phyloP scores from a whole-genome alignment of 345 rosid species.

The Citrus reticulata region DNA sequence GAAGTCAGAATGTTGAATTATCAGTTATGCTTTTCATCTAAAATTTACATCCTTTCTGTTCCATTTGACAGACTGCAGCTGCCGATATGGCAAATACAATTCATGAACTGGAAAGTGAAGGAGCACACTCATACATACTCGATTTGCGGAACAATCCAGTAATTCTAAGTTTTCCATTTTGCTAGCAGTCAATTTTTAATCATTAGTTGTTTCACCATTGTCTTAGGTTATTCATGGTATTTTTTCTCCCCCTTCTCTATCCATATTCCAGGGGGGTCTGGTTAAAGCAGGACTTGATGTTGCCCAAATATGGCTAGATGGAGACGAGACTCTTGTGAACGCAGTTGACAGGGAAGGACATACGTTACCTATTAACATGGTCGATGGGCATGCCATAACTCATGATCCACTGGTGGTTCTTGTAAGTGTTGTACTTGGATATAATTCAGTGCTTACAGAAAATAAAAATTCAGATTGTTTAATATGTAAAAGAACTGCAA shows the following conservation, averaged over 20 bases:
- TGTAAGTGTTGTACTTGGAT: conserved; percentile 39
- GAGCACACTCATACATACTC: conserved; percentile 75
- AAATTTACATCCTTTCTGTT: not conserved
- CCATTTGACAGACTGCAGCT: conserved; percentile 65
- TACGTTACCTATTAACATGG: conserved; percentile 66
- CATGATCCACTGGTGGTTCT: conserved; percentile 89
- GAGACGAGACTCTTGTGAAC: conserved; percentile 84
- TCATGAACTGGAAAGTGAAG: conserved; percentile 69
- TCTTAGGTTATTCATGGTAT: conserved; percentile 7
- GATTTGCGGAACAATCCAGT: conserved; percentile 90
- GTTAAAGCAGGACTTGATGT: conserved; percentile 92
- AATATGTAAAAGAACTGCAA: not conserved
- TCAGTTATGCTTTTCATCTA: not conserved
- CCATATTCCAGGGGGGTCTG: conserved; percentile 64
- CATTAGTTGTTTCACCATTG: not conserved
- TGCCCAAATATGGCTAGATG: conserved; percentile 90
- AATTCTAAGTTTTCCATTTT: conserved; percentile 6
- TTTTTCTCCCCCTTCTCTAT: not conserved
- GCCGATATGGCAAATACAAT: conserved; percentile 64
- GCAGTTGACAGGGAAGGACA: conserved; percentile 81
- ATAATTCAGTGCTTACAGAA: not conserved
- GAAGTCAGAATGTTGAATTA: not conserved
- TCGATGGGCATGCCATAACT: conserved; percentile 76
- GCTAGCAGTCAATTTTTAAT: not conserved
- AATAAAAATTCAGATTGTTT: not conserved